These are phyloP conservation scores for Chimonanthus salicifolius DNA, from an alignment of 164 flowering plant genomes.

Conservation along the genomic window DNA sequence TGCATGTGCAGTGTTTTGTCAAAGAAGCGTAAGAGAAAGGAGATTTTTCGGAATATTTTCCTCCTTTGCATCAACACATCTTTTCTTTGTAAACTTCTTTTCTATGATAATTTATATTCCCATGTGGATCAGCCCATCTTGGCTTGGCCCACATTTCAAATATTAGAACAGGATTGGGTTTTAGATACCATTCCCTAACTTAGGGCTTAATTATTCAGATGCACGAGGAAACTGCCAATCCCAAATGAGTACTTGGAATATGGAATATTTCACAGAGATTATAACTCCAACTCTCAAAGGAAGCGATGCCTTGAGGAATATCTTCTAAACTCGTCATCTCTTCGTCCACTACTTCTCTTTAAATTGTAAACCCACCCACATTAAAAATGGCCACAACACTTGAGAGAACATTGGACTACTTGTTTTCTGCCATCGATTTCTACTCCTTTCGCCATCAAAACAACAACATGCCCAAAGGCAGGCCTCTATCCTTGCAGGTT, in stretches of 20 bases:
- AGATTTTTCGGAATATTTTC: not conserved
- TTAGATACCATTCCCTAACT: not conserved
- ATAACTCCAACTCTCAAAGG: not conserved
- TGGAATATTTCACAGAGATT: not conserved
- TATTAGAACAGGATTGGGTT: not conserved
- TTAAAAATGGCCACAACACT: not conserved
- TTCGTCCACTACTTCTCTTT: not conserved
- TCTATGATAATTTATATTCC: not conserved
- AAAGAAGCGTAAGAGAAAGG: not conserved
- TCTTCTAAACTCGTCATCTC: not conserved
- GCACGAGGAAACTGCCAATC: not conserved
- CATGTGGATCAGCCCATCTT: not conserved
- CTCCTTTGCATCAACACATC: not conserved
- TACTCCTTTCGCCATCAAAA: slow-evolving; percentile 32
- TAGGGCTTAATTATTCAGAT: not conserved
- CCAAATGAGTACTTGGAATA: not conserved
- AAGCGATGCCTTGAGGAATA: not conserved
- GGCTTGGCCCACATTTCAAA: not conserved
- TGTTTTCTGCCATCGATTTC: slow-evolving; percentile 17
- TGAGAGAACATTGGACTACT: not conserved
- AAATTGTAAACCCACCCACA: not conserved
- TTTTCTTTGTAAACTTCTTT: not conserved
- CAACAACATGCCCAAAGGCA: slow-evolving; percentile 63
- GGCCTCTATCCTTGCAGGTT: slow-evolving; percentile 90
- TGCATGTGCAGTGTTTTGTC: not conserved